A percentile compares a stretch with the other conserved stretches of the same genome.
Evolutionary conservation across 2,329 filamentous ascomycete genomes (phyloP).

Genomic region (Mycosphaerella sp.): DNA sequence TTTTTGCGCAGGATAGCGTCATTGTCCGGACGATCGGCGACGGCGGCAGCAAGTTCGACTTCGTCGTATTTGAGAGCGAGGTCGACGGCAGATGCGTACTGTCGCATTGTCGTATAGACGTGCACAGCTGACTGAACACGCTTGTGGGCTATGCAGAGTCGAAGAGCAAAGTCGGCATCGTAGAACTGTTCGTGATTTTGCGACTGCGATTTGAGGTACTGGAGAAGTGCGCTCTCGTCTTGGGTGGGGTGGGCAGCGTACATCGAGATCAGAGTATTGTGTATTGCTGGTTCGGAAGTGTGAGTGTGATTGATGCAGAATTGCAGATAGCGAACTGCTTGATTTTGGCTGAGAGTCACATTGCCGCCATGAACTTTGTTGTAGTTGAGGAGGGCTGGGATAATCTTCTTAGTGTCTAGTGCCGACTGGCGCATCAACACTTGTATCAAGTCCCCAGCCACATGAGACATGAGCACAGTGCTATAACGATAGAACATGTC

Average conservation of each 20-base stretch:
- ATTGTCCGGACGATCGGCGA: conserved; percentile 73
- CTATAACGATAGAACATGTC: conserved; percentile 96
- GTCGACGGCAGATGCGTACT: conserved; percentile 89
- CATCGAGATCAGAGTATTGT: conserved; percentile 95
- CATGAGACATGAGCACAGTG: conserved; percentile 91
- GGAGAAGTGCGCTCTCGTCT: conserved; percentile 77
- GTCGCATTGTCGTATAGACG: conserved; percentile 94
- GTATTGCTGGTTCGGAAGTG: conserved; percentile 76
- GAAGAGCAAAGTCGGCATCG: conserved; percentile 91
- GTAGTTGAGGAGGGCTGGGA: conserved; percentile 90
- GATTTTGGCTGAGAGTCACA: conserved; percentile 64
- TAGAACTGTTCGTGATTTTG: conserved; percentile 68
- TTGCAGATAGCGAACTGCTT: conserved; percentile 87
- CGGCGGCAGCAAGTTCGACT: conserved; percentile 79
- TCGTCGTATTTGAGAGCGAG: conserved; percentile 85
- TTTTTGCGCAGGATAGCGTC: conserved; percentile 80
- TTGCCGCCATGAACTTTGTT: conserved; percentile 61
- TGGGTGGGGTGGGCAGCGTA: conserved; percentile 79
- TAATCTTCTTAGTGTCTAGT: conserved; percentile 77
- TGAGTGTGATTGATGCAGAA: conserved; percentile 85
- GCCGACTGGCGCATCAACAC: conserved; percentile 88
- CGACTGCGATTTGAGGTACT: conserved; percentile 86
- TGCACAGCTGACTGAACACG: conserved; percentile 92
- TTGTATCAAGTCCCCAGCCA: conserved; percentile 80
- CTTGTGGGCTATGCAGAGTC: conserved; percentile 89